These are phyloP conservation scores for Pseudonectria buxi DNA, from an alignment of 2,329 filamentous ascomycete genomes.

Conservation along the genomic window DNA sequence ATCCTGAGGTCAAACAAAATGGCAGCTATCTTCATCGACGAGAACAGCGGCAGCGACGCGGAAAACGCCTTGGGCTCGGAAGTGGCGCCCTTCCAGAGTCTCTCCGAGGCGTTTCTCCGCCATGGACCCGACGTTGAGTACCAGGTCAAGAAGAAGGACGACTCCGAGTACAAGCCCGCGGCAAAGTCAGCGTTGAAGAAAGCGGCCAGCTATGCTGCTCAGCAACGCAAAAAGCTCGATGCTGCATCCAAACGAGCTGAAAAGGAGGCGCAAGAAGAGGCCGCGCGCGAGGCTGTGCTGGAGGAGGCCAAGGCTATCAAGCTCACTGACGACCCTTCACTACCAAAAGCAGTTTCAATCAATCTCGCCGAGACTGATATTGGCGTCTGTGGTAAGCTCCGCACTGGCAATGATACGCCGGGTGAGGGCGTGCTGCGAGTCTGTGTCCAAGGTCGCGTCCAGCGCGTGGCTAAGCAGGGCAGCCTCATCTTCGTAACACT, in stretches of 20 bases:
- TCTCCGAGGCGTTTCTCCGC: conserved; percentile 3
- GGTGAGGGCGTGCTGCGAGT: conserved; percentile 42
- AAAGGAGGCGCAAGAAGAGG: conserved; percentile 4
- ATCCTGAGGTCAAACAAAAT: not conserved
- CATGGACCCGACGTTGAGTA: conserved; percentile 4
- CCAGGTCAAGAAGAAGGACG: conserved; percentile 7
- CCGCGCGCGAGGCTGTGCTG: conserved; percentile 1
- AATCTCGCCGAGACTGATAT: conserved; percentile 49
- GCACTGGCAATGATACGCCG: conserved; percentile 22
- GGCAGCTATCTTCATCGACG: conserved; percentile 3
- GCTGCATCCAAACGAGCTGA: conserved; percentile 5
- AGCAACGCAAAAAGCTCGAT: conserved; percentile 5
- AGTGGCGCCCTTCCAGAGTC: conserved; percentile 4
- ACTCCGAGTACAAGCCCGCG: conserved; percentile 5
- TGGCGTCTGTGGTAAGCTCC: conserved; percentile 15
- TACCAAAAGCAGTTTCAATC: conserved; percentile 69
- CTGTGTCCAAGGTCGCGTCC: conserved; percentile 72
- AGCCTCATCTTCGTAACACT: conserved; percentile 79
- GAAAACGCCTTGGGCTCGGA: conserved; percentile 2
- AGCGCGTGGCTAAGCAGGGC: conserved; percentile 73
- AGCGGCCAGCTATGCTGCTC: conserved; percentile 2
- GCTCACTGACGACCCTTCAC: conserved; percentile 52
- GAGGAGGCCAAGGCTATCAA: conserved; percentile 7
- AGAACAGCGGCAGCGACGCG: conserved; percentile 2
- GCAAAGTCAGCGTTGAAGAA: conserved; percentile 7